Base-by-base conservation (phyloP, 768 basidiomycete species). In the Boletus reticulatus region DNA sequence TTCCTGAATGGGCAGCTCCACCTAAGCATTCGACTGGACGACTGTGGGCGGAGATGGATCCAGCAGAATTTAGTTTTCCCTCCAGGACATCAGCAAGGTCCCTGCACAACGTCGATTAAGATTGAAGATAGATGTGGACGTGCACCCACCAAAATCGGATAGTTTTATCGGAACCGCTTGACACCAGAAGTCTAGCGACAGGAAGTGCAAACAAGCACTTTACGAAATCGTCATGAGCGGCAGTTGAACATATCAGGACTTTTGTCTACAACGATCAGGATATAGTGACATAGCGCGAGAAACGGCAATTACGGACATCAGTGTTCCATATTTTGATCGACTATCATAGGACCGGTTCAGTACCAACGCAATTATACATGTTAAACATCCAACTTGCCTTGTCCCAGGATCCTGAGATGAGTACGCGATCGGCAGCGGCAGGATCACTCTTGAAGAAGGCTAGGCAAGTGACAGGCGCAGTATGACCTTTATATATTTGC, bases 371-470 rank as follows among this genome's bases (percentile, higher is more conserved):
- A 39, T 34, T 8, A 29, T 19, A 22, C 6, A 31, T 7, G 39
- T 22, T 41, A 2, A 50, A 48, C 43, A 60, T 60, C 22, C 29
- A 19, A 53, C 70, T 59, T 59, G 84, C 91, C 73, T 84, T 87
- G 69, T 99, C 97, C 97, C 97, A 99, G 44, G 94, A 94, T 20
- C 91, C 94, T 43, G 91, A 93, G 59, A 98, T 80, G 37, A 99
- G 73, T 9, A 89, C 68, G 58, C 68, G 72, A 53, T 79, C 73
- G 14, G 70, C 74, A 37, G 76, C 73, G 12, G 76, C 74, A 24
- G 62, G 57, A 16, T 52, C 61, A 52, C 70, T 75, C 59, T 83
- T 76, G 60, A 74, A 81, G 63, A 98, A 88, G 7, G 85, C 84
- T 32, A 99, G 74, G 34, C 80, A 84, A 4, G 95, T 95, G 46